Base-by-base conservation (phyloP, 1,284 basidiomycete genomes). In the Inonotus obliquus region DNA sequence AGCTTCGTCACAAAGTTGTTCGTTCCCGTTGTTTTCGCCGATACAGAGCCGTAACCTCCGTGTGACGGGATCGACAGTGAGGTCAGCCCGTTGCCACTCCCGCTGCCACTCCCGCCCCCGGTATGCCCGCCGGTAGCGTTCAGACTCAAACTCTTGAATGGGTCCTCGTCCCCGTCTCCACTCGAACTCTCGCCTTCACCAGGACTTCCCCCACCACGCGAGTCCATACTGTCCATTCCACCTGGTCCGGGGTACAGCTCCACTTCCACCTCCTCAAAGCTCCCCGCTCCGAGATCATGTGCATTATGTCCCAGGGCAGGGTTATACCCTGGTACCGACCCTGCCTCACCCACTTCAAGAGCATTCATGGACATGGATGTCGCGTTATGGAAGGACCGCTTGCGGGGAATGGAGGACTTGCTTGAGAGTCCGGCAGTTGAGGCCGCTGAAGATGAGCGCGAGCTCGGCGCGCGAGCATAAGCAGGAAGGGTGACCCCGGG, bases 1-100 rank as follows among this genome's bases (percentile, higher is more conserved):
- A 92, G 77, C 77, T 92, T 92, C 13, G 87, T 87, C 51, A 91
- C 89, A 70, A 92, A 92, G 69, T 92, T 92, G 69, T 91, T 91
- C 41, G 86, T 87, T 19, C 82, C 84, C 68, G 84, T 76, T 17
- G 87, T 81, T 69, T 89, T 90, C 56, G 55, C 41, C 32, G 45
- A 52, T 27, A 19, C 17, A 27, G 51, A 14, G 51, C 51, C 51
- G 51, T 52, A 52, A 7, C 27, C 51, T 52, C 51, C 51, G 51
- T 52, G 51, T 27, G 29, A 29, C 1, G 51, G 51, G 51, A 52
- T 52, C 51, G 51, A 52, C 51, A 52, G 51, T 25, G 86, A 79
- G 53, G 74, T 74, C 23, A 70, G 63, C 37, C 58, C 62, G 41
- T 32, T 32, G 32, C 32, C 32, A 32, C 4, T 32, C 4, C 41